A percentile compares a stretch with the other conserved stretches of the same genome.
These are phyloP conservation scores for Schizochytrium sp. DNA, from an alignment of 108 stramenopile species.

Conservation along the genomic window DNA sequence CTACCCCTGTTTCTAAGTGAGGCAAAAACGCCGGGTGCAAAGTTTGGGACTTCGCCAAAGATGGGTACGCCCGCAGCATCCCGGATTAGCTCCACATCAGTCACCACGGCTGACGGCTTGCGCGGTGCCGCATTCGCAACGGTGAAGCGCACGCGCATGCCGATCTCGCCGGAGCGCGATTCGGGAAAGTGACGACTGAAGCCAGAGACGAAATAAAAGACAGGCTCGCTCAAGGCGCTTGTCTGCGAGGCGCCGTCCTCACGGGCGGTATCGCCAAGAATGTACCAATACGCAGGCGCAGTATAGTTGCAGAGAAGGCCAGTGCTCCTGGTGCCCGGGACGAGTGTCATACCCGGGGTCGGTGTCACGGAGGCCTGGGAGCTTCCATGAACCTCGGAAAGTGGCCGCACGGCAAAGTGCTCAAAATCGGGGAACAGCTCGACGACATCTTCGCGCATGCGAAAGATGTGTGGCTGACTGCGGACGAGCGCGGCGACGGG, in stretches of 20 bases:
- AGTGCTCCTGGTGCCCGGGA: neutral
- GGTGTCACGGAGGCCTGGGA: neutral
- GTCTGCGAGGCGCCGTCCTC: neutral
- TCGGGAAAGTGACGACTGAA: neutral
- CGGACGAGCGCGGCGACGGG: neutral
- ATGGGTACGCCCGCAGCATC: neutral
- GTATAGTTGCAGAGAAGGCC: neutral
- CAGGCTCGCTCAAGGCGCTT: neutral
- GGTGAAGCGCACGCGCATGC: neutral
- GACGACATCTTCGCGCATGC: neutral
- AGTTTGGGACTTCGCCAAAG: too few relatives aligned
- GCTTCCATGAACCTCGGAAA: neutral
- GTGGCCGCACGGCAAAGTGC: neutral
- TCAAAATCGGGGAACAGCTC: neutral
- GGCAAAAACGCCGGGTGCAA: too few relatives aligned
- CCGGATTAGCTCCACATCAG: neutral
- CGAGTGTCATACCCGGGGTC: neutral
- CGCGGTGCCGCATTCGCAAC: neutral
- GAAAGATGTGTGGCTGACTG: neutral
- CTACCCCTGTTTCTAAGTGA: too few relatives aligned
- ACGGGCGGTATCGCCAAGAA: neutral
- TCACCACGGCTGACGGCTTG: neutral
- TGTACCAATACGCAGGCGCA: neutral
- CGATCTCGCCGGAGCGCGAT: neutral
- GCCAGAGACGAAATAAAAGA: neutral